These are phyloP conservation scores for Farysia itapuensis DNA, from an alignment of 1,284 basidiomycete species.

Conservation along the genomic window DNA sequence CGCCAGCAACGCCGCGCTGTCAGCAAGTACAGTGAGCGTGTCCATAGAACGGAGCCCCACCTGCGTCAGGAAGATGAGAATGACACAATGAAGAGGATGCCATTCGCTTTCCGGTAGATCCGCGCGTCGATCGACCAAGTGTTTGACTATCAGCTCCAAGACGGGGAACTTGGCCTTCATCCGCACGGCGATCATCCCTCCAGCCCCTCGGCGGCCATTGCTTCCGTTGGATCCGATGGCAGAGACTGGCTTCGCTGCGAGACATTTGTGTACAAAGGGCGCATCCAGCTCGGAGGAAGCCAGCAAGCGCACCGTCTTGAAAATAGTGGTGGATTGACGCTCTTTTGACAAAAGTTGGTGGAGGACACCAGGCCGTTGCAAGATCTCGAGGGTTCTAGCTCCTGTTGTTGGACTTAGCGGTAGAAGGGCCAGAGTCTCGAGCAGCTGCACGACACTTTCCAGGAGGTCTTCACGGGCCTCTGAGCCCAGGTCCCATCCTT, in stretches of 20 bases:
- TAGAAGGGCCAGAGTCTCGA: slow-evolving; percentile 11
- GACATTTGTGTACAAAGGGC: slow-evolving; percentile 23
- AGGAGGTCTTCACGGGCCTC: slow-evolving; percentile 23
- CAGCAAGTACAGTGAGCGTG: slow-evolving; percentile 35
- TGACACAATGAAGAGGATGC: slow-evolving; percentile 24
- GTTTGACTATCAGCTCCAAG: slow-evolving; percentile 42
- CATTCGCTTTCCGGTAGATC: slow-evolving; percentile 21
- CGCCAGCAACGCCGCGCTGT: slow-evolving; percentile 39
- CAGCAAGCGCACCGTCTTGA: slow-evolving; percentile 16
- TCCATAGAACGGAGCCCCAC: slow-evolving; percentile 29
- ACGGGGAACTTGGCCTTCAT: slow-evolving; percentile 28
- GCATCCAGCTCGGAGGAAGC: slow-evolving; percentile 13
- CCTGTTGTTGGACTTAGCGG: slow-evolving; percentile 3
- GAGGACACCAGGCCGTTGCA: slow-evolving; percentile 13
- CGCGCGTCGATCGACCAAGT: slow-evolving; percentile 44
- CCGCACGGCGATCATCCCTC: not conserved
- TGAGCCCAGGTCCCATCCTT: not conserved
- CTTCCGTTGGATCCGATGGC: too few species aligned
- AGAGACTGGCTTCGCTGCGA: too few species aligned
- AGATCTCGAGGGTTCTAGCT: slow-evolving; percentile 11
- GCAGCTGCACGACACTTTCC: slow-evolving; percentile 8
- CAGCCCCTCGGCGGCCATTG: too few species aligned
- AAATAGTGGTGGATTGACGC: slow-evolving; percentile 10
- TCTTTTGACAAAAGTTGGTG: slow-evolving; percentile 26
- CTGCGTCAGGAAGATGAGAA: slow-evolving; percentile 30